phyloP scores from a whole-genome alignment of 495 filamentous ascomycete species.

The Podospora comata region DNA sequence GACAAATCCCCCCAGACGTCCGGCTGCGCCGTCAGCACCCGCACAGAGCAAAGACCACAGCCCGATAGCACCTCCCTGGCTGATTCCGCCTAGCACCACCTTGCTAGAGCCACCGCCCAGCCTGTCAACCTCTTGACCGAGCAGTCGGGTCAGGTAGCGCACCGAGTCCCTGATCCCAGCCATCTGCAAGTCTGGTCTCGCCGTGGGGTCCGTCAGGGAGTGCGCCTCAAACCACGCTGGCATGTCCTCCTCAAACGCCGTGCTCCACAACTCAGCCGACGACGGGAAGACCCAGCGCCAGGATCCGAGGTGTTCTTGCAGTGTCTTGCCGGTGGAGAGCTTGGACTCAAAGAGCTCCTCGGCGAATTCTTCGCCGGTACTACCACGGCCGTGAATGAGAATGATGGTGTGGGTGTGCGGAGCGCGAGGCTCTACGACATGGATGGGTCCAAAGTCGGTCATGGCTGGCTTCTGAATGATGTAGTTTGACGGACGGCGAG shows the following conservation, averaged over 20 bases:
- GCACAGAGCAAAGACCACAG: slow-evolving; percentile 39
- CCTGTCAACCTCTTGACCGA: slow-evolving; percentile 9
- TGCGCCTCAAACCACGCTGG: slow-evolving; percentile 44
- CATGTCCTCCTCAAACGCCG: slow-evolving; percentile 28
- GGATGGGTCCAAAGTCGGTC: slow-evolving; percentile 13
- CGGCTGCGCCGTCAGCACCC: not conserved
- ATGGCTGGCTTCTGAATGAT: not conserved
- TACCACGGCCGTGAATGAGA: slow-evolving; percentile 54
- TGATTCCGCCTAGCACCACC: slow-evolving; percentile 47
- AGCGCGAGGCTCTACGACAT: slow-evolving; percentile 27
- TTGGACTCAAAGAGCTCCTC: slow-evolving; percentile 41
- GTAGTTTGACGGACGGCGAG: not conserved
- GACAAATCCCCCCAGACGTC: slow-evolving; percentile 37
- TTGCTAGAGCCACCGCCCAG: slow-evolving; percentile 8
- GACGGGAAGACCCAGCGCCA: slow-evolving; percentile 44
- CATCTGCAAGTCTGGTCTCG: slow-evolving; percentile 39
- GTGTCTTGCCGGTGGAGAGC: slow-evolving; percentile 18
- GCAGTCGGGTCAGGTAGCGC: slow-evolving; percentile 14
- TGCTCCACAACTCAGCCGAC: slow-evolving; percentile 37
- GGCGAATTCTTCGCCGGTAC: slow-evolving; percentile 51
- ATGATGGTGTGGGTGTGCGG: slow-evolving; percentile 53
- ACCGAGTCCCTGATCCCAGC: slow-evolving; percentile 44
- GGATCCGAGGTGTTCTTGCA: slow-evolving; percentile 23
- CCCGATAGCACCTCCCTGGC: slow-evolving; percentile 52
- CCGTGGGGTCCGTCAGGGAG: slow-evolving; percentile 16